These are phyloP conservation scores for Phenoliferia sp. DNA, from an alignment of 1,284 basidiomycete species.

Conservation along the genomic window DNA sequence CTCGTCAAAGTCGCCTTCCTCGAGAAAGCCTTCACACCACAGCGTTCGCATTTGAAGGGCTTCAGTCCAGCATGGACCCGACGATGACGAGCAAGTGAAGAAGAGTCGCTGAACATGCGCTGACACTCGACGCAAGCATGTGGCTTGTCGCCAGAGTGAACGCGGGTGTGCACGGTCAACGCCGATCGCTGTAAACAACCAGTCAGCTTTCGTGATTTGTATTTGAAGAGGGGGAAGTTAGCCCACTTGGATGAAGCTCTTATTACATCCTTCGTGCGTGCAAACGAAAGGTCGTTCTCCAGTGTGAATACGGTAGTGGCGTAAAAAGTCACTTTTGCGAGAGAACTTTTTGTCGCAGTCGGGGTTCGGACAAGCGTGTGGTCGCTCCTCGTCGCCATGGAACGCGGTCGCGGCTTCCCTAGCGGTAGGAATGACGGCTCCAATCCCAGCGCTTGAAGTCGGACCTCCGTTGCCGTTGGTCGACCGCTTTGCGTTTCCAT, in stretches of 20 bases:
- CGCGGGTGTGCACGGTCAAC: constrained; percentile 39
- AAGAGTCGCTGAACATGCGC: constrained; percentile 54
- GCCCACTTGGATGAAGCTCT: constrained; percentile 44
- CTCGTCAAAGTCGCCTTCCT: constrained; percentile 22
- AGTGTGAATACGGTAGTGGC: constrained; percentile 48
- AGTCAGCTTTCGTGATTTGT: background rate
- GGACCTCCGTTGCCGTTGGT: no score
- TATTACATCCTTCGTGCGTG: constrained; percentile 31
- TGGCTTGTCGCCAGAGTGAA: constrained; percentile 54
- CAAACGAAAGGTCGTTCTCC: constrained; percentile 45
- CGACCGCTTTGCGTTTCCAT: background rate
- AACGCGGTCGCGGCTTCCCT: constrained; percentile 27
- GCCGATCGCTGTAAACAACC: constrained; percentile 34
- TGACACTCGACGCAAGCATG: constrained; percentile 51
- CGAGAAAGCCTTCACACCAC: constrained; percentile 19
- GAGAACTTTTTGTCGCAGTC: constrained; percentile 49
- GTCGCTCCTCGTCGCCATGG: constrained; percentile 33
- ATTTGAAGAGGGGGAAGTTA: background rate
- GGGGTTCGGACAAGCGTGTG: constrained; percentile 43
- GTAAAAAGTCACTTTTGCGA: constrained; percentile 47
- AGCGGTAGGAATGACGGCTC: constrained; percentile 31
- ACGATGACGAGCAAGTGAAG: constrained; percentile 54
- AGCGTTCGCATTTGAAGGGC: constrained; percentile 28
- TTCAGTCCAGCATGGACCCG: constrained; percentile 29
- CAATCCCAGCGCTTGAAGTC: no score